Evolutionary conservation across 2,329 filamentous ascomycete genomes (phyloP).

Genomic region (Fusarium tanahbumbuense): DNA sequence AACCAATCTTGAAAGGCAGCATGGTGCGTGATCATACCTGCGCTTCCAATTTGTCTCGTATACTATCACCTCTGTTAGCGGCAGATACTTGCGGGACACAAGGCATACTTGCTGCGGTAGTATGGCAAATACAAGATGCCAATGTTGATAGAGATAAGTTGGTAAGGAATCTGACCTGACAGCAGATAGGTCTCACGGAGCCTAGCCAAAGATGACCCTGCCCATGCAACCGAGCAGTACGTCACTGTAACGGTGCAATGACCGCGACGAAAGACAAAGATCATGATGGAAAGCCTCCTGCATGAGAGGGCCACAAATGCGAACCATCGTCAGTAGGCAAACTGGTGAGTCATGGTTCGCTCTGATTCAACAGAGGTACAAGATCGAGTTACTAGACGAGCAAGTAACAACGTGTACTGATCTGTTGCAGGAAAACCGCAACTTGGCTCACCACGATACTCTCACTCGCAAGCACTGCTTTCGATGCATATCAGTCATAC

Average conservation of each 20-base stretch:
- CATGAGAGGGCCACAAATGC: not conserved
- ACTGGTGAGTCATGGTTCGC: not conserved
- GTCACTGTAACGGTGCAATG: not conserved
- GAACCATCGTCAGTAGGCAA: not conserved
- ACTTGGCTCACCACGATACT: not conserved
- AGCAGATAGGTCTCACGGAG: not conserved
- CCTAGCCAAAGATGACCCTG: not conserved
- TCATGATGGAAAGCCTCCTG: not conserved
- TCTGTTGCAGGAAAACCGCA: not conserved
- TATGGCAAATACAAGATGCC: not conserved
- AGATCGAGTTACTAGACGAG: not conserved
- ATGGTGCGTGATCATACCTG: not conserved
- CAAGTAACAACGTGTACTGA: constrained; percentile 12
- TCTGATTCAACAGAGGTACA: constrained; percentile 10
- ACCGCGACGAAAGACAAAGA: not conserved
- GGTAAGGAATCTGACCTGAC: not conserved
- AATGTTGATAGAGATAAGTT: not conserved
- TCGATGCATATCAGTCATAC: constrained; percentile 31
- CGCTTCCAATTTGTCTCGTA: not conserved
- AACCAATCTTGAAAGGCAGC: not conserved
- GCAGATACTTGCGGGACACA: not conserved
- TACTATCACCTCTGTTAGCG: not conserved
- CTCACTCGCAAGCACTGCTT: constrained; percentile 20
- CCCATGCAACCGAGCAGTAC: not conserved
- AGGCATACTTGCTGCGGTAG: not conserved